Evolutionary conservation across 2,329 filamentous ascomycete genomes (phyloP).

Genomic region (Didymella segeticola): DNA sequence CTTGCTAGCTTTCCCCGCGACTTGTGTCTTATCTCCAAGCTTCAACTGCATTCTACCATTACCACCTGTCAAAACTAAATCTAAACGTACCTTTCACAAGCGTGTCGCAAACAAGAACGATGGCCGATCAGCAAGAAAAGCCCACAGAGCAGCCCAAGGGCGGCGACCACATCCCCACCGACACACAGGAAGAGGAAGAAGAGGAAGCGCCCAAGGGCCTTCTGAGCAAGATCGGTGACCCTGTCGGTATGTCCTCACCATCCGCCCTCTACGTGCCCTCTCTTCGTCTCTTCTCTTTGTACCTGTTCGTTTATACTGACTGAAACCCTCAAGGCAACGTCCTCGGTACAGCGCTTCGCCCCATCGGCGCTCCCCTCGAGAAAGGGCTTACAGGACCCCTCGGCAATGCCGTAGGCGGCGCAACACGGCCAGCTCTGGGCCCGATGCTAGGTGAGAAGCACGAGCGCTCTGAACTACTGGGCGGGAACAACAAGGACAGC

Average conservation of each 20-base stretch:
- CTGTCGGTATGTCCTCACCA: constrained; percentile 31
- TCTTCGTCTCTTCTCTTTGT: not conserved
- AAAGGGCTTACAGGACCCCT: constrained; percentile 47
- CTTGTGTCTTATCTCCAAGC: not conserved
- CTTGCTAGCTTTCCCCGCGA: too few relatives aligned
- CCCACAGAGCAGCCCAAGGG: constrained; percentile 24
- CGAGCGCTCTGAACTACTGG: constrained; percentile 46
- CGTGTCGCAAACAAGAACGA: not conserved
- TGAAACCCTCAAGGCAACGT: constrained; percentile 40
- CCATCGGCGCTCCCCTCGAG: constrained; percentile 48
- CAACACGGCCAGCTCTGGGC: constrained; percentile 45
- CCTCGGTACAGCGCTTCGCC: constrained; percentile 47
- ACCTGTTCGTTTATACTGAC: too few relatives aligned
- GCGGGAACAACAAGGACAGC: constrained; percentile 50
- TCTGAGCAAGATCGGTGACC: constrained; percentile 40
- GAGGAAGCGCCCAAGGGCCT: constrained; percentile 35
- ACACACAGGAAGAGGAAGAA: constrained; percentile 27
- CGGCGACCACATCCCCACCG: constrained; percentile 38
- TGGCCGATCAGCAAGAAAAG: constrained; percentile 23
- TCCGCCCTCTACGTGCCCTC: not conserved
- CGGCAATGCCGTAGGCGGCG: constrained; percentile 45
- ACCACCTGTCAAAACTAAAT: not conserved
- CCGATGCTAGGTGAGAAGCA: constrained; percentile 45
- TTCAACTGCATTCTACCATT: not conserved
- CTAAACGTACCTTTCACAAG: too few relatives aligned